Evolutionary conservation across 371 early-diverging fungal species (phyloP).

Genomic region (Rhizopus sp.): DNA sequence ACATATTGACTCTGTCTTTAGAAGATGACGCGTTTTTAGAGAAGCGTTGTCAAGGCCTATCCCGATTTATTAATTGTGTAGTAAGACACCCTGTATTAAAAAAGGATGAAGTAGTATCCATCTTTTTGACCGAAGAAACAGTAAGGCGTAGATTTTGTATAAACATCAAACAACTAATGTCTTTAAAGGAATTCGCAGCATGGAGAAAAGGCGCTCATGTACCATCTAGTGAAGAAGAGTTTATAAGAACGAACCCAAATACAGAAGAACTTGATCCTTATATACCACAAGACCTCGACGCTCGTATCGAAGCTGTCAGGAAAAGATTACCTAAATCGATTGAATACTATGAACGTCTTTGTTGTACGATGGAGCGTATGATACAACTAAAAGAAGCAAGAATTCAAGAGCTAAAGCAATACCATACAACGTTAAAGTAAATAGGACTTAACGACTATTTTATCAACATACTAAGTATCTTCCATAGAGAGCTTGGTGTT

Average conservation of each 20-base stretch:
- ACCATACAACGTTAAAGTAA: slow-evolving; percentile 53
- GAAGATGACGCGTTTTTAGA: slow-evolving; percentile 72
- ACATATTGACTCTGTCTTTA: slow-evolving; percentile 16
- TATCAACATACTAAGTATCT: neutral
- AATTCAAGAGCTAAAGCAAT: slow-evolving; percentile 47
- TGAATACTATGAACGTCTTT: slow-evolving; percentile 58
- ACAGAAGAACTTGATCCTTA: slow-evolving; percentile 23
- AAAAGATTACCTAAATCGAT: slow-evolving; percentile 38
- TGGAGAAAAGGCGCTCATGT: slow-evolving; percentile 43
- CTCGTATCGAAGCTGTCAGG: slow-evolving; percentile 33
- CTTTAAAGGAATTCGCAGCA: slow-evolving; percentile 28
- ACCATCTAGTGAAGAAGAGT: slow-evolving; percentile 45
- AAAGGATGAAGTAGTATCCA: slow-evolving; percentile 62
- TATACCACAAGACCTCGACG: slow-evolving; percentile 45
- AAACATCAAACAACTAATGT: neutral
- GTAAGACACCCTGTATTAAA: slow-evolving; percentile 73
- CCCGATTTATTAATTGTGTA: slow-evolving; percentile 71
- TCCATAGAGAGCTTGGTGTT: slow-evolving; percentile 31
- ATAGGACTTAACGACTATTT: neutral
- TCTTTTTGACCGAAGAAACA: slow-evolving; percentile 67
- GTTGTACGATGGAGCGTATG: slow-evolving; percentile 55
- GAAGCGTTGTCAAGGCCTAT: slow-evolving; percentile 65
- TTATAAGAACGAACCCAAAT: slow-evolving; percentile 29
- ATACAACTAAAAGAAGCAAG: slow-evolving; percentile 57
- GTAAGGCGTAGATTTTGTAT: slow-evolving; percentile 36